These are phyloP conservation scores for Guillardia theta DNA, from an alignment of 78 protist genomes.

Conservation along the genomic window DNA sequence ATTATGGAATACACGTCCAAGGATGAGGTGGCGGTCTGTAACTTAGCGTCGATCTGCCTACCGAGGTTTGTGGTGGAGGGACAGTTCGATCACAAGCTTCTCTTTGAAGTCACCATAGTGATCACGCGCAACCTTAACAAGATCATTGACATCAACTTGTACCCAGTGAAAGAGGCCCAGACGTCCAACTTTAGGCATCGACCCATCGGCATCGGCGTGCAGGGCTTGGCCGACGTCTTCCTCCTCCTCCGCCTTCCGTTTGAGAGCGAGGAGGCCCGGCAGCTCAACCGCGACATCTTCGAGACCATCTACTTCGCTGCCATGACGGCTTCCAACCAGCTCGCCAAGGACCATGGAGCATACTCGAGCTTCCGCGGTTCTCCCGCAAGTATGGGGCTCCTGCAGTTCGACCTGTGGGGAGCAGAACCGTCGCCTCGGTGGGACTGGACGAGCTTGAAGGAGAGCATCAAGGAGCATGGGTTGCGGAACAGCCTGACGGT, in stretches of 20 bases:
- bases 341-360: not conserved
- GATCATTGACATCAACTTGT: conserved; percentile 72
- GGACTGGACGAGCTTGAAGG: conserved; percentile 57
- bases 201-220: conserved; percentile 96
- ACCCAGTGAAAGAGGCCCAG: conserved; percentile 91
- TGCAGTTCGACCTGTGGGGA: conserved; percentile 97
- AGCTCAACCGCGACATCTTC: conserved; percentile 90
- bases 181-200: conserved; percentile 90
- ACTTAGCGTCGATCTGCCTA: conserved; percentile 1
- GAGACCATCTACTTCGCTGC: conserved; percentile 93
- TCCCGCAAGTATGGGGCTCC: conserved; percentile 56
- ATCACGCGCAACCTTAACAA: conserved; percentile 85
- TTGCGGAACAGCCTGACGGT: conserved; percentile 91
- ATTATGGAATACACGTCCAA: conserved; percentile 92
- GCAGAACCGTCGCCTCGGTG: conserved; percentile 61
- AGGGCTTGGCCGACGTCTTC: conserved; percentile 96
- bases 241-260: conserved; percentile 85
- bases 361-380: not conserved
- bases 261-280: conserved; percentile 84
- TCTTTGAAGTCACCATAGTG: conserved; percentile 20
- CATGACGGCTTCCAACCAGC: not conserved
- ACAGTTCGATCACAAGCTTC: not conserved
- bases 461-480: conserved; percentile 64
- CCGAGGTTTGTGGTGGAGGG: not conserved
- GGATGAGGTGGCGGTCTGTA: conserved; percentile 75